Percentiles rank a stretch among this genome's conserved stretches.
Evolutionary conservation across 2,329 filamentous ascomycete genomes (phyloP).

Genomic region (Ilyonectria mors-panacis): DNA sequence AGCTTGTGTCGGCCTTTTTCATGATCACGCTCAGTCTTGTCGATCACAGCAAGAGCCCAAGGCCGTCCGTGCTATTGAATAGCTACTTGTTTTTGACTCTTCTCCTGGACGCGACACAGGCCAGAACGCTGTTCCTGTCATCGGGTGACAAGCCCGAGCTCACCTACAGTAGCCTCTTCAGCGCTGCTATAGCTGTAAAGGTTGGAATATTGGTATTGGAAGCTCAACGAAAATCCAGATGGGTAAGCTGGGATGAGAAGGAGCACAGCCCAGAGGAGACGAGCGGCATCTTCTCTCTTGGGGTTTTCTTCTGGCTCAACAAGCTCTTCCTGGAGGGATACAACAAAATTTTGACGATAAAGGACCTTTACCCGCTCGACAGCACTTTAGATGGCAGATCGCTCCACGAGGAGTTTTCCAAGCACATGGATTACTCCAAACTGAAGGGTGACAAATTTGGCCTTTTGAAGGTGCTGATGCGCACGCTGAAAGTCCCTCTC

Average conservation of each 20-base stretch:
- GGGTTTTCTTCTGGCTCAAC: conserved; percentile 50
- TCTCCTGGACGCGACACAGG: conserved; percentile 57
- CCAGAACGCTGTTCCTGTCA: conserved; percentile 56
- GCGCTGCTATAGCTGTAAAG: conserved; percentile 50
- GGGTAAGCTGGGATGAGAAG: conserved; percentile 52
- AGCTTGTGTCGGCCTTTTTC: conserved; percentile 17
- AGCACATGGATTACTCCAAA: conserved; percentile 20
- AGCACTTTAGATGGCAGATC: conserved; percentile 1
- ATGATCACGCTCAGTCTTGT: conserved; percentile 15
- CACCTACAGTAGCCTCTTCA: conserved; percentile 48
- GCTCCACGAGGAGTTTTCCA: conserved; percentile 15
- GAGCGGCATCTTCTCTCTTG: conserved; percentile 46
- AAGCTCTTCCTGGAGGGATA: conserved; percentile 41
- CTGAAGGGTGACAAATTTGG: conserved; percentile 22
- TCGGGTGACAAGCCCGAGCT: conserved; percentile 13
- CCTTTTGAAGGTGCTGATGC: conserved; percentile 4
- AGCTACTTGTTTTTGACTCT: conserved; percentile 57
- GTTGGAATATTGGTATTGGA: conserved; percentile 54
- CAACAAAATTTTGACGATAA: conserved; percentile 5
- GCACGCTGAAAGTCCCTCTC: conserved; percentile 13
- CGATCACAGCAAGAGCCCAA: conserved; percentile 51
- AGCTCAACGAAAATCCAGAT: conserved; percentile 52
- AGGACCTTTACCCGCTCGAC: conserved; percentile 29
- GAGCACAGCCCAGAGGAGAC: conserved; percentile 52
- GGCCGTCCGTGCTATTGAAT: conserved; percentile 59